These are phyloP conservation scores for Globisporangium parvum DNA, from an alignment of 352 stramenopile species.

Conservation along the genomic window DNA sequence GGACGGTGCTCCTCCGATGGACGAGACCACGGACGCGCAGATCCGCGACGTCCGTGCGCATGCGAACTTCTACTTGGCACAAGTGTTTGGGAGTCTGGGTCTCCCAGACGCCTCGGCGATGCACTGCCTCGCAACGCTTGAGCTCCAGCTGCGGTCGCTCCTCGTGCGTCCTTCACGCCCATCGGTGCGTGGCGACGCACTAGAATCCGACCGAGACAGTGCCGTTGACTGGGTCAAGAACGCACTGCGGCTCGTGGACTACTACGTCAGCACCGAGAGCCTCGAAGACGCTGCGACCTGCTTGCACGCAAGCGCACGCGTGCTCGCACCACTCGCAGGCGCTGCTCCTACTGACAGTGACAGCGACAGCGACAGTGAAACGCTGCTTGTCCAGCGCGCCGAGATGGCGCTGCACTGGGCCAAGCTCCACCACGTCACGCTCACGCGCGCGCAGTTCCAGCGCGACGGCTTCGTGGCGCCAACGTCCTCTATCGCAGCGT, in stretches of 20 bases:
- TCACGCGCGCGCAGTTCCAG: constrained; percentile 30
- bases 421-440: constrained; percentile 38
- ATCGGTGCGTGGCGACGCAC: constrained; percentile 1
- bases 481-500: constrained; percentile 1
- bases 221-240: constrained; percentile 48
- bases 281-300: constrained; percentile 38
- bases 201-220: not conserved
- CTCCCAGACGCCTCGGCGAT: constrained; percentile 41
- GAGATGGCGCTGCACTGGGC: constrained; percentile 49
- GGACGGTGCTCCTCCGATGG: not conserved
- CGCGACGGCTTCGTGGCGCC: constrained; percentile 19
- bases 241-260: constrained; percentile 47
- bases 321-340: constrained; percentile 16
- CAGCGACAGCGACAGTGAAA: constrained; percentile 18
- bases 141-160: constrained; percentile 38
- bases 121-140: constrained; percentile 60
- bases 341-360: not conserved
- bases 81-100: constrained; percentile 53
- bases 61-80: constrained; percentile 65
- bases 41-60: constrained; percentile 28
- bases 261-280: constrained; percentile 45
- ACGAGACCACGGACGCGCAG: not conserved
- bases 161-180: not conserved
- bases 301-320: constrained; percentile 36
- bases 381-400: constrained; percentile 19